phyloP scores from a whole-genome alignment of 140 eudicot species.

The Anethum foeniculum region DNA sequence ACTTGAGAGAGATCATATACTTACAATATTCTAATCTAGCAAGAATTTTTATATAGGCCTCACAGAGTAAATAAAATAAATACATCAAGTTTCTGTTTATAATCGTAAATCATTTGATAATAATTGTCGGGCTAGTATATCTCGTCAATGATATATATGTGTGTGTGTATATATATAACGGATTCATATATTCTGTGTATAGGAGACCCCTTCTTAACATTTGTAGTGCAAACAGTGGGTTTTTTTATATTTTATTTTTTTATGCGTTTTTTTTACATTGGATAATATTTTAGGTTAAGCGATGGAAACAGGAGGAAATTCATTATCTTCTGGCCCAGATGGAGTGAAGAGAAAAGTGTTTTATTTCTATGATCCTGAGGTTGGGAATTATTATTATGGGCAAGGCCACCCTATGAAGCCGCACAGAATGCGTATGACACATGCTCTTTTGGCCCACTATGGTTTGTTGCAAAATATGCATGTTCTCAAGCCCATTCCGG shows the following conservation, averaged over 20 bases:
- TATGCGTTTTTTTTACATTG: not conserved
- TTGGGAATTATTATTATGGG: constrained; percentile 60
- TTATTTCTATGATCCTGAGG: constrained; percentile 61
- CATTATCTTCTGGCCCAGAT: constrained; percentile 56
- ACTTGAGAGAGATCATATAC: not conserved
- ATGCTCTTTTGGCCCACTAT: constrained; percentile 59
- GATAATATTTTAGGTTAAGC: constrained; percentile 14
- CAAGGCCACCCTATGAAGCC: constrained; percentile 81
- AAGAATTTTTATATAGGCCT: not conserved
- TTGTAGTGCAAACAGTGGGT: not conserved
- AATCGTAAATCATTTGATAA: too few relatives aligned
- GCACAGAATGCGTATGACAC: constrained; percentile 66
- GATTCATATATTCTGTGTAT: not conserved
- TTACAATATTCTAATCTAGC: not conserved
- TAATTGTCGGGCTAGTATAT: not conserved
- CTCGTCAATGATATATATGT: not conserved
- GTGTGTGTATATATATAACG: too few relatives aligned
- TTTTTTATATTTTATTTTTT: not conserved
- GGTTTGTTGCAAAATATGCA: constrained; percentile 54
- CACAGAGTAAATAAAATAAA: not conserved
- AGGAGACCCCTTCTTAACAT: not conserved
- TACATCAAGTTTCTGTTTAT: not conserved
- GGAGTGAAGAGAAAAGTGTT: constrained; percentile 56
- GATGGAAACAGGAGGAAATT: constrained; percentile 69
- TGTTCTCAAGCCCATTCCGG: constrained; percentile 52